These are phyloP conservation scores for Pythium oligandrum DNA, from an alignment of 352 stramenopile species.

Conservation along the genomic window DNA sequence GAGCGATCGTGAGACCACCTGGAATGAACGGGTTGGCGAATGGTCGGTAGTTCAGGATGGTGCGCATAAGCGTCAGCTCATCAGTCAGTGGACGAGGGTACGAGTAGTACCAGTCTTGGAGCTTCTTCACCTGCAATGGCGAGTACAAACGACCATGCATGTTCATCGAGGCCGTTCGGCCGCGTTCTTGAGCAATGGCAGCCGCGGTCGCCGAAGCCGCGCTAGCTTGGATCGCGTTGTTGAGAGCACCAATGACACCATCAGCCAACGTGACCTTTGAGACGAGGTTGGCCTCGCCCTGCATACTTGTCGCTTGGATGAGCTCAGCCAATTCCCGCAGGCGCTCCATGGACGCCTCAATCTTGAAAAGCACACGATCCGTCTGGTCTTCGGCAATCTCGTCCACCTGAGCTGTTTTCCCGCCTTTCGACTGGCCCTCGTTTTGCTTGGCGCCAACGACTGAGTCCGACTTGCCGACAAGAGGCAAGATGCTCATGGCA, in stretches of 20 bases:
- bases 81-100: slow-evolving; percentile 74
- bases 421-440: neutral
- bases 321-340: slow-evolving; percentile 74
- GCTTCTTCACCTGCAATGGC: slow-evolving; percentile 66
- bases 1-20: slow-evolving; percentile 50
- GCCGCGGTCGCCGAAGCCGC: slow-evolving; percentile 57
- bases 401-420: slow-evolving; percentile 28
- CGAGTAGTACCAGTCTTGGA: slow-evolving; percentile 82
- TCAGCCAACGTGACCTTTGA: slow-evolving; percentile 66
- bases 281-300: slow-evolving; percentile 75
- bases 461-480: slow-evolving; percentile 18
- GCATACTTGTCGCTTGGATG: slow-evolving; percentile 80
- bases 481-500: slow-evolving; percentile 57
- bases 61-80: slow-evolving; percentile 80
- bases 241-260: slow-evolving; percentile 51
- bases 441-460: slow-evolving; percentile 6
- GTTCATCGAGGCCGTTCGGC: slow-evolving; percentile 31
- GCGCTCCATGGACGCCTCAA: slow-evolving; percentile 65
- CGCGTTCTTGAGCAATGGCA: slow-evolving; percentile 69
- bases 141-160: slow-evolving; percentile 53
- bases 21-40: slow-evolving; percentile 67
- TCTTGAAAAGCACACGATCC: slow-evolving; percentile 68
- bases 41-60: slow-evolving; percentile 77
- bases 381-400: slow-evolving; percentile 73
- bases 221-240: slow-evolving; percentile 52